These are phyloP conservation scores for Cladorrhinum sp. DNA, from an alignment of 2,329 filamentous ascomycete species.

Conservation along the genomic window DNA sequence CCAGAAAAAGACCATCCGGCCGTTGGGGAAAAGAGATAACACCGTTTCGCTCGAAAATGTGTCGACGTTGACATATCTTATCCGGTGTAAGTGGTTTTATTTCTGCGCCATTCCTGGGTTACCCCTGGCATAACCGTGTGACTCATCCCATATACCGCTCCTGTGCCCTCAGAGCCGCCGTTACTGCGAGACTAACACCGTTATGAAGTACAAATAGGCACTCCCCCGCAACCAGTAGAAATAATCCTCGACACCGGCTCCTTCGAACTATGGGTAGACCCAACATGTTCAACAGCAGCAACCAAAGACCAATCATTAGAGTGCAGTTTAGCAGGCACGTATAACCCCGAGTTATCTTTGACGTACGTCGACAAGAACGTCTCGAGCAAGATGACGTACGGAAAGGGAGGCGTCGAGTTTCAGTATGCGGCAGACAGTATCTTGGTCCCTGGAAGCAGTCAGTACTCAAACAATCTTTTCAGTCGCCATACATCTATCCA, in stretches of 20 bases:
- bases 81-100: conserved; percentile 5
- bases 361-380: conserved; percentile 28
- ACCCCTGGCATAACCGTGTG: no score
- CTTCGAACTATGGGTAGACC: conserved; percentile 61
- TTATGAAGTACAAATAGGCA: conserved; percentile 46
- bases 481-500: no score
- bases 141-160: not conserved
- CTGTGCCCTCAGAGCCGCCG: not conserved
- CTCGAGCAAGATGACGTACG: conserved; percentile 41
- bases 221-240: conserved; percentile 48
- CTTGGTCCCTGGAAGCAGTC: conserved; percentile 37
- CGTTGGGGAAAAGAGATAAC: conserved; percentile 36
- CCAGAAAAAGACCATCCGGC: conserved; percentile 37
- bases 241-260: conserved; percentile 57
- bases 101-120: no score
- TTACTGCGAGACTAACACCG: not conserved
- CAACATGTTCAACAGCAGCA: conserved; percentile 48
- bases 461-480: not conserved
- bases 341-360: conserved; percentile 39
- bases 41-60: conserved; percentile 4
- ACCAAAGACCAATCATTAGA: conserved; percentile 38
- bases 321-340: conserved; percentile 44
- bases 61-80: conserved; percentile 13
- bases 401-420: conserved; percentile 48
- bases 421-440: conserved; percentile 46